Conservation (phyloP, 208 protist genomes). For the Zelonia costaricensis region DNA sequence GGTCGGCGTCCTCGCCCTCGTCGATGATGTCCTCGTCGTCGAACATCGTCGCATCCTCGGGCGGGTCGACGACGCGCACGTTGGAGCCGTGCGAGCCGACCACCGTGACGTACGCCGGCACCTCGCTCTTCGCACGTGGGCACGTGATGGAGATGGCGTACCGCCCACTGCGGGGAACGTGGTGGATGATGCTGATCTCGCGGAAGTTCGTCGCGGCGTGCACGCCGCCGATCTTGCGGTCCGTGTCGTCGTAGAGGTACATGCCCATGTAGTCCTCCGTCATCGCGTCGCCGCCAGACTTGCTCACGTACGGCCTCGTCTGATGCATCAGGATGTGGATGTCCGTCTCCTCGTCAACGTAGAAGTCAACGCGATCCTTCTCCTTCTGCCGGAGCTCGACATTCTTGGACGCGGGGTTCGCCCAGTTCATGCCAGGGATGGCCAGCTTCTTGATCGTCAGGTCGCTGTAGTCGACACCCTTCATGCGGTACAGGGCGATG, state of each 20-base stretch:
- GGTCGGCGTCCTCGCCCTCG: conserved; percentile 51
- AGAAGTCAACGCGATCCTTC: conserved; percentile 76
- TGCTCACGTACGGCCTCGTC: conserved; percentile 43
- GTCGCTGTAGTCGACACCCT: conserved; percentile 33
- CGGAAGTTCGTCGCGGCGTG: conserved; percentile 83
- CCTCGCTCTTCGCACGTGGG: conserved; percentile 50
- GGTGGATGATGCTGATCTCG: conserved; percentile 69
- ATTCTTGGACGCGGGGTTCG: conserved; percentile 35
- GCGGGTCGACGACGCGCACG: conserved; percentile 60
- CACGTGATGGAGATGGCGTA: conserved; percentile 77
- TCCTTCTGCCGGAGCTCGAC: conserved; percentile 40
- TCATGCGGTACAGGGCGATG: conserved; percentile 52
- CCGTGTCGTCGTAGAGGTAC: conserved; percentile 78
- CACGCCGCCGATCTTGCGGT: conserved; percentile 59
- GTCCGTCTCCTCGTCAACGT: conserved; percentile 64
- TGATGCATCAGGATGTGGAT: conserved; percentile 75
- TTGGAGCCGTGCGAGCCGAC: conserved; percentile 37
- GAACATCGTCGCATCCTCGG: conserved; percentile 66
- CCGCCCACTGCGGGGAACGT: conserved; percentile 46
- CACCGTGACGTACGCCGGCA: conserved; percentile 49
- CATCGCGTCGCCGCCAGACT: conserved; percentile 62
- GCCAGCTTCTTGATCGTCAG: conserved; percentile 43
- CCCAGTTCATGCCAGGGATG: conserved; percentile 40
- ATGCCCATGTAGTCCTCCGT: conserved; percentile 77
- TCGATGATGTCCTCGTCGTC: conserved; percentile 79